Base-by-base conservation (phyloP, 2,329 filamentous ascomycete species). In the Aspergillus ochraceus region DNA sequence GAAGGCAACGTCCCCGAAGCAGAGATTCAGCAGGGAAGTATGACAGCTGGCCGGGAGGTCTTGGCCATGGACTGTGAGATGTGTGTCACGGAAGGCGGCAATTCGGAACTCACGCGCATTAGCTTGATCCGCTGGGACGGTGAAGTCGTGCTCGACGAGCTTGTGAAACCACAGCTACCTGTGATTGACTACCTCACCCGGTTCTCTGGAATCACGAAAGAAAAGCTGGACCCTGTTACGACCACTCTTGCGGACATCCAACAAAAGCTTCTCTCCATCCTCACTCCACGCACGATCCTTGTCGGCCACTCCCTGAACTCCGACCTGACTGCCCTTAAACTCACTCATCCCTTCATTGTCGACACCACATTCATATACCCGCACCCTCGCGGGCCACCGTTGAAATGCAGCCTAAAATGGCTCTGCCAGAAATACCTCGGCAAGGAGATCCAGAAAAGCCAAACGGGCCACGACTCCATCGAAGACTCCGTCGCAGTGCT, bases 31-130 rank as follows among this genome's bases (percentile, higher is more conserved):
- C 80, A 88, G 66, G 94, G 92, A 57, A 94, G 92, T 74, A 80
- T 97, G 59, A 96, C 92, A 0, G 91, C 87, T 30, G 95, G 93
- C 39, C 86, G 92, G 63, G 84, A 89, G 42, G 80, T 97, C 11
- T 80, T 96, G 52, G 89, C 92, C 1, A 81, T 99, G 57, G 95
- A 99, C 74, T 99, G 95, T 77, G 95, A 99, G 77, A 99, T 99
- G 95, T 97, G 93, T 74, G 88, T 92, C 78, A 96, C 92, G 2
- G 90, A 88, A 60, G 87, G 89, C 61, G 87, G 87, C 52, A 86
- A 91, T 65, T 91, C 90, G 64, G 91, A 93, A 39, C 86, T 99
- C 49, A 96, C 95, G 1, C 88, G 95, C 58, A 89, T 98, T 72
- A 97, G 92, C 72, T 76, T 98, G 45, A 81, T 99, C 8, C 81